Percentiles rank a stretch among this genome's conserved stretches.
phyloP scores from a whole-genome alignment of 208 protist species.

The Leishmania aethiopica region DNA sequence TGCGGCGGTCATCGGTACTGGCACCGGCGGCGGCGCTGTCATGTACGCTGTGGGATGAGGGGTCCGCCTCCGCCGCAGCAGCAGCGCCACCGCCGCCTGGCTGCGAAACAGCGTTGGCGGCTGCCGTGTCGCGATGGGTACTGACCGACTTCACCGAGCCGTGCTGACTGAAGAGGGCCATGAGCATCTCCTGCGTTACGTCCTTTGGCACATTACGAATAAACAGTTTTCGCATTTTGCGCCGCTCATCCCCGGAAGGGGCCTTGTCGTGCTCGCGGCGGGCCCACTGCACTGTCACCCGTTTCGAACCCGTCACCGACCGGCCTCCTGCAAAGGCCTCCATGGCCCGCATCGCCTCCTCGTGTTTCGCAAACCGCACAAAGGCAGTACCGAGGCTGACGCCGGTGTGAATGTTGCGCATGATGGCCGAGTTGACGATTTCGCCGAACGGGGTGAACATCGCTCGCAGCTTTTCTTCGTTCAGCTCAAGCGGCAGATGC shows the following conservation, averaged over 20 bases:
- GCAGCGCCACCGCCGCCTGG: neutral
- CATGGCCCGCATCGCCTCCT: constrained; percentile 40
- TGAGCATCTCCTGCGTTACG: constrained; percentile 45
- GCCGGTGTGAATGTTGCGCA: constrained; percentile 81
- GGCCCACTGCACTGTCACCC: constrained; percentile 73
- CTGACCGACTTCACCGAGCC: constrained; percentile 57
- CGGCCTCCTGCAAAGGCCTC: constrained; percentile 21
- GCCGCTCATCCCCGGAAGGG: constrained; percentile 56
- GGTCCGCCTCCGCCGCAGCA: neutral
- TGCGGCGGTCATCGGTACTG: constrained; percentile 38
- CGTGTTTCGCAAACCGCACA: constrained; percentile 64
- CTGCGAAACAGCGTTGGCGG: constrained; percentile 29
- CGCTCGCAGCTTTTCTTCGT: constrained; percentile 47
- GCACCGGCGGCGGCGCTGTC: neutral
- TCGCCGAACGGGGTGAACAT: constrained; percentile 60
- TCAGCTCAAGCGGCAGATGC: constrained; percentile 41
- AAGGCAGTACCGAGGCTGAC: constrained; percentile 76
- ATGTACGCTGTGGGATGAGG: neutral
- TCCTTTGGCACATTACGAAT: constrained; percentile 81
- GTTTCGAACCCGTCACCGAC: constrained; percentile 10
- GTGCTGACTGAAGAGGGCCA: constrained; percentile 45
- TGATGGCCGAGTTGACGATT: constrained; percentile 63
- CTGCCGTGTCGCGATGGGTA: constrained; percentile 66
- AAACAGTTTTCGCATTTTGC: constrained; percentile 78
- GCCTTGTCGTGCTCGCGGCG: constrained; percentile 69